Conservation (phyloP, 2,329 filamentous ascomycete genomes). For the Incumbomyces delicatus region DNA sequence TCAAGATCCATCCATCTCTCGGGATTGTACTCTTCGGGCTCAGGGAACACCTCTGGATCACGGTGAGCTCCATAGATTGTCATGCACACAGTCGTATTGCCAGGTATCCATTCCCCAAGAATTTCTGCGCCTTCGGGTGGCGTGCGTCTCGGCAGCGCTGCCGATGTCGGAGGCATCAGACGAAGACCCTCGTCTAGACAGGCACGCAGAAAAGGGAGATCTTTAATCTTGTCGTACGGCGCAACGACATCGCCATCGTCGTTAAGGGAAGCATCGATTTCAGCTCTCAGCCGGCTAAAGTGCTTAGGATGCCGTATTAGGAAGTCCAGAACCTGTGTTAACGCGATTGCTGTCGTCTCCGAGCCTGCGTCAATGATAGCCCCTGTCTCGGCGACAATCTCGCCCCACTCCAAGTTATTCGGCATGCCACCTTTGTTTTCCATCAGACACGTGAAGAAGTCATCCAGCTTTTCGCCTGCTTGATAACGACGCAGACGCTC, state of each 20-base stretch:
- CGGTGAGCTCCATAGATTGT: conserved; percentile 33
- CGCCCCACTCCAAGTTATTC: conserved; percentile 31
- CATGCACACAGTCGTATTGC: conserved; percentile 36
- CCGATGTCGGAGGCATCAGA: conserved; percentile 34
- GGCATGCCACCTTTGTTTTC: conserved; percentile 33
- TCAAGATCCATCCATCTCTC: conserved; percentile 9
- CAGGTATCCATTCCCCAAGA: conserved; percentile 36
- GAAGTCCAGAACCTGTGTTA: conserved; percentile 35
- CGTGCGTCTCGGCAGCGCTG: conserved; percentile 36
- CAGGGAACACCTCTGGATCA: conserved; percentile 29
- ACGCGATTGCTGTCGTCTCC: conserved; percentile 12
- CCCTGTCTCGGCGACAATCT: conserved; percentile 6
- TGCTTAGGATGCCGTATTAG: conserved; percentile 39
- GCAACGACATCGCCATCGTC: conserved; percentile 33
- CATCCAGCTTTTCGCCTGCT: conserved; percentile 43
- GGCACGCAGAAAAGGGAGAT: too few relatives aligned
- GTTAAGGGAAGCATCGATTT: conserved; percentile 39
- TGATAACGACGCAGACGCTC: conserved; percentile 38
- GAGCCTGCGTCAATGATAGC: conserved; percentile 20
- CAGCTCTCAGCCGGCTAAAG: conserved; percentile 21
- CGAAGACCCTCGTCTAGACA: conserved; percentile 43
- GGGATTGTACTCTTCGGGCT: conserved; percentile 31
- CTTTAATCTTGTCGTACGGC: conserved; percentile 19
- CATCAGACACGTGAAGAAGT: conserved; percentile 46
- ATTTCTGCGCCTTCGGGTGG: conserved; percentile 36